Evolutionary conservation across 768 basidiomycete species (phyloP), one percentile per base, ranked within the genome.

Genomic region (Leucogyrophana mollusca): DNA sequence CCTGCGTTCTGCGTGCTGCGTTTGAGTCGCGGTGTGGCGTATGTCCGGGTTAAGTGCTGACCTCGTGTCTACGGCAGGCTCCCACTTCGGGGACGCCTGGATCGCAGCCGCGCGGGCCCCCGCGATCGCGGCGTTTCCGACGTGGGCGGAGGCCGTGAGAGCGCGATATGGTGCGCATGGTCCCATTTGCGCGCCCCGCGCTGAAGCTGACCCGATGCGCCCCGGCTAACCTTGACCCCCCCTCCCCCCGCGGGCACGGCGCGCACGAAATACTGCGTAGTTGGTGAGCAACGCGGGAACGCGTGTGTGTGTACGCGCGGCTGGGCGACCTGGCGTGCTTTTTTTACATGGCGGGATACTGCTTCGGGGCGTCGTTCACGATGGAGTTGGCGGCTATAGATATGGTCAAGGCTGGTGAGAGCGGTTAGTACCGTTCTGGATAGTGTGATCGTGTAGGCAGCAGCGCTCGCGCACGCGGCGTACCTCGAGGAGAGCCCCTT

Each of bases 401-500:
- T 17, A 62, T 68, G 40, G 60, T 79, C 38, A 64, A 68, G 3
- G 77, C 79, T 34, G 71, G 79, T 79, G 51, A 33, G 60, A 21
- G 8, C 20, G 30, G 33, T 24, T 4, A 24, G 7, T 9, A 18
- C 22, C 34, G 36, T 27, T n/a, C 4, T 21, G 9, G 14, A 9
- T 17, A 35, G 14, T 22, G 10, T n/a, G 8, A 16, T 34, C 14
- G 11, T 30, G 16, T 3, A 6, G 4, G 6, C 42, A 51, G 78
- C 68, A 27, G 78, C 78, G 0, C 70, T 82, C 37, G 77, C 70
- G 3, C 80, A 82, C 54, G 80, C 82, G 2, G 66, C 73, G 2
- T 66, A 64, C 48, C 51, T 82, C 18, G 73, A 70, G 4, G 79
- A 83, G 52, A 69, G 71, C 21, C 78, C 80, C 32, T 80, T 83